Conservation (phyloP, 2,329 filamentous ascomycete genomes). For the Curvularia eragrostidis region DNA sequence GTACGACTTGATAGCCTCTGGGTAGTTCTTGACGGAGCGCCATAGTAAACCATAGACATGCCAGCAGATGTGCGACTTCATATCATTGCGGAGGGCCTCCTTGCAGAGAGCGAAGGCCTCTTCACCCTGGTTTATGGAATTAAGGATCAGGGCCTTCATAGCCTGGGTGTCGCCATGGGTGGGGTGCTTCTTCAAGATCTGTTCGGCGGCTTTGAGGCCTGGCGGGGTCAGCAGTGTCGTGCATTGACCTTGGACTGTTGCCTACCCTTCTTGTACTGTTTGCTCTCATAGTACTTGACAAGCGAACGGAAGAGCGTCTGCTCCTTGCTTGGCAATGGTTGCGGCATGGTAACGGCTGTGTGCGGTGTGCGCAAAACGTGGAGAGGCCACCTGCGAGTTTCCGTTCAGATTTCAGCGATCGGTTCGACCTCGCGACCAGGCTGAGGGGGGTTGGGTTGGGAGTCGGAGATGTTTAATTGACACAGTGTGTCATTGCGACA, state of each 20-base stretch:
- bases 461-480: constrained; percentile 13
- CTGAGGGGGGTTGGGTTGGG: not conserved
- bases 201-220: constrained; percentile 93
- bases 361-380: constrained; percentile 14
- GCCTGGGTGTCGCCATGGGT: constrained; percentile 98
- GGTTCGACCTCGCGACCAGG: constrained; percentile 5
- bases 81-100: constrained; percentile 89
- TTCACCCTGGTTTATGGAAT: constrained; percentile 87
- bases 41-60: constrained; percentile 97
- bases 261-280: constrained; percentile 90
- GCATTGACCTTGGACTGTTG: constrained; percentile 12
- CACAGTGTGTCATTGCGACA: constrained; percentile 22
- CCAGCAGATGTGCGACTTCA: constrained; percentile 99
- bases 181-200: constrained; percentile 92
- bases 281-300: constrained; percentile 95
- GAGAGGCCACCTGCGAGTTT: constrained; percentile 22
- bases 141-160: constrained; percentile 98
- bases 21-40: constrained; percentile 93
- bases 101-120: constrained; percentile 95
- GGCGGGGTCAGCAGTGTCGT: constrained; percentile 32
- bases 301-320: constrained; percentile 91
- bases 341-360: constrained; percentile 64
- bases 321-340: constrained; percentile 84
- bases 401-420: constrained; percentile 18
- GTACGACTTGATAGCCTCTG: constrained; percentile 99